Evolutionary conservation across 495 filamentous ascomycete species (phyloP), one percentile per base, ranked within the genome.

Genomic region (Venustampulla echinocandica): DNA sequence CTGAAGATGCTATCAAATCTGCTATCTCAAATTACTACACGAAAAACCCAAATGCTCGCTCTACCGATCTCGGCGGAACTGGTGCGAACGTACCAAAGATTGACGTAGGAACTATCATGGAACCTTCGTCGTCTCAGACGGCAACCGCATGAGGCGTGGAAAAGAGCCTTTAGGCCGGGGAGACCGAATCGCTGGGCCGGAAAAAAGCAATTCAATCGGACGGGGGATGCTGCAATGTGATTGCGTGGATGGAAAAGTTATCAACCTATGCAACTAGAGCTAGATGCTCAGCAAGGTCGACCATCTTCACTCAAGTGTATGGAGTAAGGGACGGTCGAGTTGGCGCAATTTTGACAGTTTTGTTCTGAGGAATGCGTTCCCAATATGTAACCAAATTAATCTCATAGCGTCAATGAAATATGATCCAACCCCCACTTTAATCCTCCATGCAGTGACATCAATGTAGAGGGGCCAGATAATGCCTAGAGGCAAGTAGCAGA

Each of bases 1-100:
- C 93, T 20, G 93, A 99, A 69, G 90, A 99, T 63, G 93, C 93
- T 49, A 96, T 99, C 77, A 96, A 96, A 69, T 90, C 87, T n/a
- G 93, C 93, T 47, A 96, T 97, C 64, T 84, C 80, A 44, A 90
- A 98, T 66, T 97, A 96, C 74, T 89, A 95, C 73, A 87, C 80
- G 61, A 97, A 97, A 78, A 90, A 87, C 74, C 85, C 87, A 46
- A 76, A 82, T 28, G 78, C 78, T n/a, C 71, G 73, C 49, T 46
- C 68, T 11, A 90, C 88, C 5, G 75, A 87, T 58, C 76, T 95
- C 0, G 78, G 79, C 30, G 87, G 86, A 46, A 87, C 83, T 6
- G 71, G 66, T 24, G 74, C 75, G 3, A 62, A 75, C 46, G 65
- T 81, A 38, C 70, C 75, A 24, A 70, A 77, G 39, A 62, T 75